A percentile compares a stretch with the other conserved stretches of the same genome.
These are phyloP conservation scores for Wickerhamiella siamensis DNA, from an alignment of 805 yeast genomes.

Conservation along the genomic window DNA sequence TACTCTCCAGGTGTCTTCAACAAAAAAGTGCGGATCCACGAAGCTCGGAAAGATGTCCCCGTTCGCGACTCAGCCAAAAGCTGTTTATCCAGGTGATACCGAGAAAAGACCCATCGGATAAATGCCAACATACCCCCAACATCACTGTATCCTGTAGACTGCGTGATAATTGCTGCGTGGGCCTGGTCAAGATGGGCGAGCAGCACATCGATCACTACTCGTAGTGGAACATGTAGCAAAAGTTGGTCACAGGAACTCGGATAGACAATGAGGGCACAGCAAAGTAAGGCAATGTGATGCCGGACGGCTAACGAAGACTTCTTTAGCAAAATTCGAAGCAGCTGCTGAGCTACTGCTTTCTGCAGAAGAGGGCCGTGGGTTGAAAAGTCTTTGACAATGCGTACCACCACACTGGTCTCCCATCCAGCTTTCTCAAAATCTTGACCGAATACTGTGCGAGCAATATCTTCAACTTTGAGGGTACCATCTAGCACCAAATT, in stretches of 20 bases:
- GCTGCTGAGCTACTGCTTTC: slow-evolving; percentile 6
- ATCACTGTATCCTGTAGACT: slow-evolving; percentile 28
- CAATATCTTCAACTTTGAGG: not conserved
- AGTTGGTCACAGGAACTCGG: slow-evolving; percentile 30
- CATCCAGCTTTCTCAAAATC: not conserved
- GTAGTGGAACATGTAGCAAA: slow-evolving; percentile 34
- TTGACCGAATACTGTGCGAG: not conserved
- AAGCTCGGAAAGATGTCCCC: slow-evolving; percentile 3
- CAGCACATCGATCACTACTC: slow-evolving; percentile 30
- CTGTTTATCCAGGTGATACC: slow-evolving; percentile 22
- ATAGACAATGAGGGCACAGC: slow-evolving; percentile 37
- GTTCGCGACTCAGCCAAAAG: not conserved
- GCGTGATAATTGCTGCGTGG: not conserved
- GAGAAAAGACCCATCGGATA: slow-evolving; percentile 28
- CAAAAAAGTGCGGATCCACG: slow-evolving; percentile 7
- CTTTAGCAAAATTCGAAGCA: slow-evolving; percentile 6
- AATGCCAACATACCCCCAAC: slow-evolving; percentile 48
- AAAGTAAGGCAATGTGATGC: slow-evolving; percentile 21
- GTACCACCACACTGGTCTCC: not conserved
- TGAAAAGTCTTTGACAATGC: slow-evolving; percentile 2
- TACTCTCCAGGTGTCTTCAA: slow-evolving; percentile 12
- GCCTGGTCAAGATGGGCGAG: slow-evolving; percentile 27
- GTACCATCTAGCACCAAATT: slow-evolving; percentile 3
- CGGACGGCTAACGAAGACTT: slow-evolving; percentile 1
- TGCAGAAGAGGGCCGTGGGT: slow-evolving; percentile 7